phyloP scores from a whole-genome alignment of 805 yeast genomes.

The Pichia thaimueangensis region DNA sequence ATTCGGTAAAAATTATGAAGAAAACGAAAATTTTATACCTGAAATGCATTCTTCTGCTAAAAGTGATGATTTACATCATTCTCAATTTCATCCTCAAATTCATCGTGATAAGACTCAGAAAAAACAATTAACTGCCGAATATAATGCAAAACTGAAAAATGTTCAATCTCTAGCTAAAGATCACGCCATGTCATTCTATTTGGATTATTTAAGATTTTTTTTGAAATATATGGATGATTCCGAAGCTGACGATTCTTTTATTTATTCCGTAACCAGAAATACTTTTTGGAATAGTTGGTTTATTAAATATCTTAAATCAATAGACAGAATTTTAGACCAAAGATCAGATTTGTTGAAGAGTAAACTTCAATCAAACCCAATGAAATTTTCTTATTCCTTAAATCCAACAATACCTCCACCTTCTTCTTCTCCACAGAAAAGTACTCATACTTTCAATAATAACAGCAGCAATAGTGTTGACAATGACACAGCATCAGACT shows the following conservation, averaged over 20 bases:
- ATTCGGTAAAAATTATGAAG: constrained; percentile 21
- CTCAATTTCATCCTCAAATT: constrained; percentile 1
- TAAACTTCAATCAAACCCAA: not conserved
- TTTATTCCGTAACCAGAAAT: constrained; percentile 27
- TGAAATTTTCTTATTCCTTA: not conserved
- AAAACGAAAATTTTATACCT: not conserved
- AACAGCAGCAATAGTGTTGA: too few species aligned
- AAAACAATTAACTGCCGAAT: constrained; percentile 12
- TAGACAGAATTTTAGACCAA: not conserved
- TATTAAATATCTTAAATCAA: constrained; percentile 12
- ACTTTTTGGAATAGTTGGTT: constrained; percentile 29
- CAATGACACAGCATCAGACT: not conserved
- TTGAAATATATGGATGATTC: constrained; percentile 29
- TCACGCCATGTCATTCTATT: constrained; percentile 20
- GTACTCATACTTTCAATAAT: too few species aligned
- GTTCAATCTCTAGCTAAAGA: constrained; percentile 16
- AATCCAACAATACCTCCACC: not conserved
- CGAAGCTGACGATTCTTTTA: constrained; percentile 27
- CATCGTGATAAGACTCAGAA: constrained; percentile 11
- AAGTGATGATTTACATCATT: too few species aligned
- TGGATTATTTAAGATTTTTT: constrained; percentile 28
- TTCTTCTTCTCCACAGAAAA: too few species aligned
- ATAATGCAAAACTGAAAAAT: constrained; percentile 13
- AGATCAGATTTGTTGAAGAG: not conserved
- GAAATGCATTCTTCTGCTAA: too few species aligned